Evolutionary conservation across 768 basidiomycete genomes (phyloP).

Genomic region (Tylopilus rubrobrunneus): DNA sequence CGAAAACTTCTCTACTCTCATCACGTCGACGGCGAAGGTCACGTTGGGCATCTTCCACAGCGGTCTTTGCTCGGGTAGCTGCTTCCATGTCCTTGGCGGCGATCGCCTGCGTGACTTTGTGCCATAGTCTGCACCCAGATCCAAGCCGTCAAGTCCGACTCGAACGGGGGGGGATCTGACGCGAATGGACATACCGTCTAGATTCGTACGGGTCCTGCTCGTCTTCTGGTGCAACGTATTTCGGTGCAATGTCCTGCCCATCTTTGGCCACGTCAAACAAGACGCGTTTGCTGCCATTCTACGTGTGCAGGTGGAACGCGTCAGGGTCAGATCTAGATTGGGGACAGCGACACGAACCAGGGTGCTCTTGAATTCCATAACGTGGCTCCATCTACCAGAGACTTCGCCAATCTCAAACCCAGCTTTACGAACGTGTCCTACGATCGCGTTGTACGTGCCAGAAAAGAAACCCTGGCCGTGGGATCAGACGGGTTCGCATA

Average conservation of each 20-base stretch:
- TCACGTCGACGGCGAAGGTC: slow-evolving; percentile 74
- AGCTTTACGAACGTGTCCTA: slow-evolving; percentile 70
- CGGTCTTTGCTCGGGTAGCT: slow-evolving; percentile 85
- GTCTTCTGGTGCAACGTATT: slow-evolving; percentile 79
- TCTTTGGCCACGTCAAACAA: slow-evolving; percentile 84
- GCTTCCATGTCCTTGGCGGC: slow-evolving; percentile 86
- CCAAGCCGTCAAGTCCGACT: too few relatives aligned
- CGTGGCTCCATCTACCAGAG: slow-evolving; percentile 84
- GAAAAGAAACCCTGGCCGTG: slow-evolving; percentile 86
- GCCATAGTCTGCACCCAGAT: slow-evolving; percentile 54
- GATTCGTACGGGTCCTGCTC: slow-evolving; percentile 92
- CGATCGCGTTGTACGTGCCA: slow-evolving; percentile 89
- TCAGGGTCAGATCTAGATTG: neutral
- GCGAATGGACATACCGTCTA: slow-evolving; percentile 50
- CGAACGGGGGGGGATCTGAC: neutral
- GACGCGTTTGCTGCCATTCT: slow-evolving; percentile 68
- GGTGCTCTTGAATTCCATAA: slow-evolving; percentile 77
- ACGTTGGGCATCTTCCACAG: slow-evolving; percentile 89
- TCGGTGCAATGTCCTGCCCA: slow-evolving; percentile 69
- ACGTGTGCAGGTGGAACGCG: neutral
- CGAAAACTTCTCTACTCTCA: slow-evolving; percentile 62
- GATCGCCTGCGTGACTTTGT: slow-evolving; percentile 81
- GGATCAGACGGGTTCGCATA: neutral
- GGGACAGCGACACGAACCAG: slow-evolving; percentile 44
- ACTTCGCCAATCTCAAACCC: slow-evolving; percentile 76